Base-by-base conservation (phyloP, 768 basidiomycete species). In the Lactarius trivialis region DNA sequence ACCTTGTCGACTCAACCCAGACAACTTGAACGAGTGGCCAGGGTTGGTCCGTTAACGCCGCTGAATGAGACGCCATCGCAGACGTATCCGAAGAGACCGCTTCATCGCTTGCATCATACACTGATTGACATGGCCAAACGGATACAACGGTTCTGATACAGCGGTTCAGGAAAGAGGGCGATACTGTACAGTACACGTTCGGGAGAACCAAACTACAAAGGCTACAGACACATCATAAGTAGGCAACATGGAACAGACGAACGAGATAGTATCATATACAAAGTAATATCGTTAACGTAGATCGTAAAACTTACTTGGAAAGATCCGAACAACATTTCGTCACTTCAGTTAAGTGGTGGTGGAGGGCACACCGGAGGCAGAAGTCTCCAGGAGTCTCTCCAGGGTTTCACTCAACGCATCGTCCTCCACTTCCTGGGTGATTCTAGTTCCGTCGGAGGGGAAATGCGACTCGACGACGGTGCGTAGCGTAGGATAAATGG, bases 381-480 rank as follows among this genome's bases (percentile, higher is more conserved):
- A 60, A 15, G 24, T 7, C 4, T 81, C 75, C 50, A 87, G 72
- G 55, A 88, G 73, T 48, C 82, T 82, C 66, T 88, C 86, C 34
- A 88, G 71, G 65, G 88, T 65, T 7, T 76, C 82, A 14, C 84
- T 86, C 34, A 86, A 82, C 56, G 88, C 80, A 58, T 85, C 80
- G 66, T 87, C 85, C 70, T 88, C 86, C 1, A 71, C 72, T 11
- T 86, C 85, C 66, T 81, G 84, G 28, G 74, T 76, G 11, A 79
- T 61, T 73, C 75, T n/a, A 62, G 60, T 12, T 78, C 79, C 61
- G 84, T 64, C 63, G 77, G 76, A 17, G 14, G 67, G 61, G 21
- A 67, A 30, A 34, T 57, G 65, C 8, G 58, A 74, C 70, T 76
- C 78, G 60, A 88, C 79, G 68, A 81, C 83, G 1, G 70, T 72